Percentiles rank a stretch among this genome's conserved stretches.
phyloP scores from a whole-genome alignment of 768 basidiomycete species.

The Russula sp. region DNA sequence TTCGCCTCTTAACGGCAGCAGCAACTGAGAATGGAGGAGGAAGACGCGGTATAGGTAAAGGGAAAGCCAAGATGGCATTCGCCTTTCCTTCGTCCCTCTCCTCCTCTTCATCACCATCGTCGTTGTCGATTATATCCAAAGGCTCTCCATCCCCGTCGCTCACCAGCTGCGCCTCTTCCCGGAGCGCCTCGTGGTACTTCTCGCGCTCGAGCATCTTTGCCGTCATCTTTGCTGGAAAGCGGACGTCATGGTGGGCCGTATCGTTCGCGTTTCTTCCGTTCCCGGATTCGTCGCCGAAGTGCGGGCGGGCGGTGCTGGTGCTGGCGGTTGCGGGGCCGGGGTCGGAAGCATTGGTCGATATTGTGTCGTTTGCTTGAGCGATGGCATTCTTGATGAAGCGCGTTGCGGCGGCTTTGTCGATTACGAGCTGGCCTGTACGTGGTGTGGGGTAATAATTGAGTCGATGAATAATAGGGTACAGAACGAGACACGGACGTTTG shows the following conservation, averaged over 20 bases:
- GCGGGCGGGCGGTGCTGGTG: conserved; percentile 18
- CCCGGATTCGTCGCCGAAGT: conserved; percentile 23
- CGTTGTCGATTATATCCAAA: conserved; percentile 40
- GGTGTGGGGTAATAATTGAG: conserved; percentile 5
- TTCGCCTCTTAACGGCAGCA: conserved; percentile 41
- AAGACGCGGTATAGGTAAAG: neutral
- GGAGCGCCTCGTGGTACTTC: conserved; percentile 56
- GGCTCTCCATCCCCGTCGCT: conserved; percentile 39
- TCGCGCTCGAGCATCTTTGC: conserved; percentile 71
- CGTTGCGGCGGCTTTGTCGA: conserved; percentile 76
- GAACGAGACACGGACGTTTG: conserved; percentile 44
- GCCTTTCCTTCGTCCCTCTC: conserved; percentile 32
- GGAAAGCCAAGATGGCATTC: conserved; percentile 23
- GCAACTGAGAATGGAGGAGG: neutral
- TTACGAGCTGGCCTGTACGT: conserved; percentile 40
- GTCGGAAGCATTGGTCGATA: conserved; percentile 15
- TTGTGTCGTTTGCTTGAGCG: conserved; percentile 48
- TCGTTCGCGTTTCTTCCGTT: conserved; percentile 15
- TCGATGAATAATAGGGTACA: conserved; percentile 1
- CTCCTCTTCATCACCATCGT: conserved; percentile 32
- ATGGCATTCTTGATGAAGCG: conserved; percentile 87
- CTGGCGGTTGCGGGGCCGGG: conserved; percentile 15
- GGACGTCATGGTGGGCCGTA: conserved; percentile 24
- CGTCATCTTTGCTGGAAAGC: conserved; percentile 56
- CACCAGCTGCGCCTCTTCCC: conserved; percentile 37